phyloP scores from a whole-genome alignment of 257 asterid species.

The Scutellaria baicalensis region DNA sequence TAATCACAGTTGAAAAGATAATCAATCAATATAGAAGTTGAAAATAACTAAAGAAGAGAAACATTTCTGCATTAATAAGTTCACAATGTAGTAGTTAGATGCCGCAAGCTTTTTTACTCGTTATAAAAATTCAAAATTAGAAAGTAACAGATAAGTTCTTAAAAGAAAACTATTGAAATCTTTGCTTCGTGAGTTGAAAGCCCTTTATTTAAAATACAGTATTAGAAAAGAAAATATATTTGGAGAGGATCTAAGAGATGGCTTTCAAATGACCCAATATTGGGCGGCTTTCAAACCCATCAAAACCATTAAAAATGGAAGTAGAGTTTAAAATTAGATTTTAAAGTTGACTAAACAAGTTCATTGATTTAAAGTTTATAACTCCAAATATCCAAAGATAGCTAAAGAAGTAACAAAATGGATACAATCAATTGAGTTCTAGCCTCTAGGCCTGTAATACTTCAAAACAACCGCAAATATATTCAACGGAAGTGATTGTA shows the following conservation, averaged over 20 bases:
- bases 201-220: not conserved
- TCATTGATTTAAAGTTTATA: not conserved
- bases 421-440: not conserved
- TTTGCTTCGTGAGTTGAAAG: not conserved
- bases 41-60: not conserved
- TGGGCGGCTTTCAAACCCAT: not conserved
- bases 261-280: not conserved
- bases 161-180: not conserved
- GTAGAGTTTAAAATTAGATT: not conserved
- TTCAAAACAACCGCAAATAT: not conserved
- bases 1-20: constrained; percentile 7
- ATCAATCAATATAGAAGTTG: not conserved
- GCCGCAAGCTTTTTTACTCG: not conserved
- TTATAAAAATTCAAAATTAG: not conserved
- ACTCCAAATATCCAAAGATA: not conserved
- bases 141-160: not conserved
- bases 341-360: not conserved
- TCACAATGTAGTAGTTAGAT: not conserved
- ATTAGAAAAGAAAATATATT: not conserved
- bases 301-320: not conserved
- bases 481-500: not conserved
- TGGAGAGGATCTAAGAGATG: not conserved
- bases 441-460: not conserved
- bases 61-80: not conserved
- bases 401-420: not conserved